A percentile compares a stretch with the other conserved stretches of the same genome.
Conservation (phyloP, 768 basidiomycete genomes). For the Rhizopogon sp. region DNA sequence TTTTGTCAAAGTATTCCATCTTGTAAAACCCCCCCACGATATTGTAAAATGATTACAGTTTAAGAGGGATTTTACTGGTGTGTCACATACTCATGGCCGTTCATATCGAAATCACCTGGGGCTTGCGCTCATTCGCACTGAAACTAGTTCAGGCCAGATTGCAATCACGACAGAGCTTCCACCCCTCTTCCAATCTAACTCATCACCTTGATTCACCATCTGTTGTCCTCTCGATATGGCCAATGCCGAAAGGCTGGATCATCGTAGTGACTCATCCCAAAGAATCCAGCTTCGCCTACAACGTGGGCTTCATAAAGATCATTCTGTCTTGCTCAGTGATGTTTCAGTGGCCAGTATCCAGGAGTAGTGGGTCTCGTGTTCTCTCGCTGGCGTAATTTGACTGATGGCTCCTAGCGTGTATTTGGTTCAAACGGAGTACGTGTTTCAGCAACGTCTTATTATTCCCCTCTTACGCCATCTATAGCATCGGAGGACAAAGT, state of each 20-base stretch:
- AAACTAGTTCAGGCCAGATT: not conserved
- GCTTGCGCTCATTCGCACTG: not conserved
- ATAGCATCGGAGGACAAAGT: constrained; percentile 37
- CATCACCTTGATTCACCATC: not conserved
- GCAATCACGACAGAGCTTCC: not conserved
- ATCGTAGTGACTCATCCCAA: not conserved
- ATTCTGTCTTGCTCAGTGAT: constrained; percentile 12
- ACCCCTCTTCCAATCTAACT: not conserved
- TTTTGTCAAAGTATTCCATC: too few relatives aligned
- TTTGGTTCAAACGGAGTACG: constrained; percentile 24
- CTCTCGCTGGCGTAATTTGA: not conserved
- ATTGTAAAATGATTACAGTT: too few relatives aligned
- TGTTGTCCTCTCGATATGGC: not conserved
- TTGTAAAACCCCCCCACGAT: too few relatives aligned
- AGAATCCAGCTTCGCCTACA: constrained; percentile 1
- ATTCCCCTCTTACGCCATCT: not conserved
- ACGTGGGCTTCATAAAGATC: constrained; percentile 1
- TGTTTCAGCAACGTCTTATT: not conserved
- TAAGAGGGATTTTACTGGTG: too few relatives aligned
- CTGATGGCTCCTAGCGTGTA: constrained; percentile 23
- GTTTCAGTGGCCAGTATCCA: constrained; percentile 14
- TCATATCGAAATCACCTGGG: not conserved
- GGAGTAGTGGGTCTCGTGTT: constrained; percentile 16
- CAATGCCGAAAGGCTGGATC: not conserved
- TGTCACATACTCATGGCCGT: not conserved